These are phyloP conservation scores for Typha latifolia DNA, from an alignment of 176 grass and related monocot species.

Conservation along the genomic window DNA sequence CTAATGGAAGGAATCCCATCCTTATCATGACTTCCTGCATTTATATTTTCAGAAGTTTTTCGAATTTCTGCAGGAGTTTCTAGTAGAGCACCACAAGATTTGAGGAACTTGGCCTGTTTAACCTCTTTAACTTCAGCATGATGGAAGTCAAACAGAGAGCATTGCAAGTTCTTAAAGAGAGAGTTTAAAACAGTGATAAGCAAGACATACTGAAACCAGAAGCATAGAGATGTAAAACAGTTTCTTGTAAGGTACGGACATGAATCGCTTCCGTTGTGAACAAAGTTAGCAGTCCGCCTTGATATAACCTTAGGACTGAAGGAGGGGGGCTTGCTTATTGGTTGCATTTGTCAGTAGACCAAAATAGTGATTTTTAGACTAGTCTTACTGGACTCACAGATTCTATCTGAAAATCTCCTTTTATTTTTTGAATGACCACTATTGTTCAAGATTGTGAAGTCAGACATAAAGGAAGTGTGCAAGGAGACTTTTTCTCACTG, in stretches of 20 bases:
- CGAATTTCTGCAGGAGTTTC: constrained; percentile 33
- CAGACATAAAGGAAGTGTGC: no score
- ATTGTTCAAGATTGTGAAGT: no score
- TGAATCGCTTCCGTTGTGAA: not conserved
- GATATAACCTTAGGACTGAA: no score
- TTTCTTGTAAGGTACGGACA: not conserved
- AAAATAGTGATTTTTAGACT: not conserved
- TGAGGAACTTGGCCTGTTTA: constrained; percentile 25
- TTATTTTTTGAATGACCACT: no score
- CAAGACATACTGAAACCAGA: not conserved
- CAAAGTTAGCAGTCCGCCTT: not conserved
- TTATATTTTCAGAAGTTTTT: constrained; percentile 1
- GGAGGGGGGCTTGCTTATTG: not conserved
- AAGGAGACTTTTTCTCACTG: no score
- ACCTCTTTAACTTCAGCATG: constrained; percentile 15
- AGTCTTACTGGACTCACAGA: not conserved
- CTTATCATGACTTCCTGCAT: constrained; percentile 4
- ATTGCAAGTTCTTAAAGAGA: not conserved
- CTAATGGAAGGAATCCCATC: not conserved
- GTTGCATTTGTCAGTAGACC: not conserved
- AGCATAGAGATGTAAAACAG: not conserved
- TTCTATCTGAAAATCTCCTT: not conserved
- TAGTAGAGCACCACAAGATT: constrained; percentile 6
- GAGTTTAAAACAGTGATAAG: no score
- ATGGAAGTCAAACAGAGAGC: not conserved